These are phyloP conservation scores for Drechslerella coelobrocha DNA, from an alignment of 2,329 filamentous ascomycete species.

Conservation along the genomic window DNA sequence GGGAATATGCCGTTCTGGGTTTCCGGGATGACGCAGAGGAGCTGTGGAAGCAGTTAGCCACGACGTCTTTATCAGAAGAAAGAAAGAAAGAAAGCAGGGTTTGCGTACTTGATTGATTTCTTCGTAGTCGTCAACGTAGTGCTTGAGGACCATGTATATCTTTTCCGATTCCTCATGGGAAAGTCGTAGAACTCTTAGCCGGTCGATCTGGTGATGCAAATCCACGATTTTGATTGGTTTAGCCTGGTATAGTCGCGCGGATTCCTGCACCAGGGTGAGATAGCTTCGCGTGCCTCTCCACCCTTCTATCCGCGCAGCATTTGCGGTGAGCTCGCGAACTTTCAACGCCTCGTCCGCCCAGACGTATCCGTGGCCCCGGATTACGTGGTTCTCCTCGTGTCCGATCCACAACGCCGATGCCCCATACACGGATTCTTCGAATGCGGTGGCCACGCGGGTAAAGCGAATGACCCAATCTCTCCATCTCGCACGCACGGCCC, in stretches of 20 bases:
- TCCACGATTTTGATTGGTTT: constrained; percentile 80
- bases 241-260: constrained; percentile 69
- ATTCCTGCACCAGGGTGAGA: constrained; percentile 89
- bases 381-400: constrained; percentile 68
- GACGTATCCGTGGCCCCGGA: constrained; percentile 89
- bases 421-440: constrained; percentile 94
- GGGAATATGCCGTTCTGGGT: constrained; percentile 90
- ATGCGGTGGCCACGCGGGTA: constrained; percentile 86
- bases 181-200: constrained; percentile 80
- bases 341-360: constrained; percentile 85
- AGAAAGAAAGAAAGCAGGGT: background rate
- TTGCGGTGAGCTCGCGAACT: constrained; percentile 85
- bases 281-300: constrained; percentile 97
- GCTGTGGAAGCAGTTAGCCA: constrained; percentile 60
- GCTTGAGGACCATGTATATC: constrained; percentile 81
- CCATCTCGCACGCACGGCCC: constrained; percentile 89
- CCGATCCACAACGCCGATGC: constrained; percentile 87
- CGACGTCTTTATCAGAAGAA: background rate
- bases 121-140: constrained; percentile 78
- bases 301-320: constrained; percentile 90
- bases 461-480: constrained; percentile 94
- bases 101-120: constrained; percentile 70
- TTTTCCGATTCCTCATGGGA: constrained; percentile 77
- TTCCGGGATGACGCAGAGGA: constrained; percentile 82
- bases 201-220: constrained; percentile 89